Base-by-base conservation (phyloP, 768 basidiomycete genomes). In the Sporobolomyces phaffii region DNA sequence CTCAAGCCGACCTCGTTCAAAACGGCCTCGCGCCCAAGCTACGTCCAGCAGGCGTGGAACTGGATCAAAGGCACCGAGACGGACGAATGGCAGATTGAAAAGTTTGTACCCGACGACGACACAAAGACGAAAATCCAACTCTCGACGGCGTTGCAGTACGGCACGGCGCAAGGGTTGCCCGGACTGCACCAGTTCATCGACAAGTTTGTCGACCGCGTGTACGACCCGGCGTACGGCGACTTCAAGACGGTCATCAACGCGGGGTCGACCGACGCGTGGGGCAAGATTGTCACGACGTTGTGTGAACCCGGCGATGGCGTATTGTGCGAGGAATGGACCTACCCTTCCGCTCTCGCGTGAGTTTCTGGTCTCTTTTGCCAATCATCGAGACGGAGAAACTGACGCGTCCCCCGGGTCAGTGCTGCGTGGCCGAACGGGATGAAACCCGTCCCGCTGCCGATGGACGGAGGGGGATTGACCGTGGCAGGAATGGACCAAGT, bases 391-490 rank as follows among this genome's bases (percentile, higher is more conserved):
- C 24, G 14, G 29, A 18, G 43, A 36, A 15, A 20, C 5, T 22
- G 20, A 15, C 1, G 2, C 22, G 18, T 6, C 13, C 8, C 48
- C 48, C 26, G 26, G 29, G 50, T 5, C 51, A 60, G 57, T 1
- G 52, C 66, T 18, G 76, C 78, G 56, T 66, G 77, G 72, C 80
- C 80, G 33, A 64, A 76, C 63, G 80, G 80, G 33, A 76, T 86
- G 44, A 75, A 76, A 40, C 76, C 83, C 17, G 80, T 86, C 13
- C 77, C 84, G 0, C 80, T 91, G 34, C 81, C 81, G 24, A 85
- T 89, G 81, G 90, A 93, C 74, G 81, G 79, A 6, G 80, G 83
- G 65, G 90, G 90, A 40, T 84, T 91, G 81, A 80, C 83, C n/a
- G 81, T 83, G 8, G 81, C 82, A 52, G 81, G 79, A 31, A 79